Evolutionary conservation across 768 basidiomycete genomes (phyloP), one percentile per base, ranked within the genome.

Genomic region (Suillus clintonianus): DNA sequence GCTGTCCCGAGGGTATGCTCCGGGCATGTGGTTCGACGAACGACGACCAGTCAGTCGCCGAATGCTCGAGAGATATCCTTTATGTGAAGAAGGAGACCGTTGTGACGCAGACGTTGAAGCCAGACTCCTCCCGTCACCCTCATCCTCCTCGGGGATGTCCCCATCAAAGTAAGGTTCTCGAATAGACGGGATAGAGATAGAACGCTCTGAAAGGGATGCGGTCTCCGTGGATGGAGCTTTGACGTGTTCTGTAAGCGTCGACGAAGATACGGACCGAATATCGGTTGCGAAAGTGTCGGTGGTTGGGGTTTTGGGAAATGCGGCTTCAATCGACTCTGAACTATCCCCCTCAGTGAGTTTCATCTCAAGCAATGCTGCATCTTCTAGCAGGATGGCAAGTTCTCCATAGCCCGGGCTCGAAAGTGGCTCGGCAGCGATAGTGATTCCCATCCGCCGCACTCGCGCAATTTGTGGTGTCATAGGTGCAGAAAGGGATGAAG

Each of bases 321-420:
- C 54, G 7, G 65, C 67, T 7, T 65, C 71, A 10, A 62, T 24
- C 19, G 6, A 10, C 4, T 59, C 34, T 34, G 34, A 70, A 6
- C 45, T 11, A 56, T 82, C 81, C 5, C 86, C 86, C 34, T 78
- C 77, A 48, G 79, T 80, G 45, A 90, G 75, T 62, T 79, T 79
- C 69, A 80, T 71, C 76, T 89, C 88, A 54, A 90, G 71, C 60
- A 84, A 68, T 36, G 87, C 84, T 8, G 89, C 85, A 58, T 88
- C 85, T 50, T 84, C 82, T 32, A 89, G 69, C 54, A 90, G 74
- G 37, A 78, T 72, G 5, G 84, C 80, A 61, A 90, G 70, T 53
- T 90, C 89, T 3, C 82, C 82, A 37, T 66, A 75, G 8, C 81
- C 83, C 37, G 85, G 85, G 69, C 80, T 87, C 30, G 78, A 24